Evolutionary conservation across 2,329 filamentous ascomycete species (phyloP).

Genomic region (Colletotrichum caudatum): DNA sequence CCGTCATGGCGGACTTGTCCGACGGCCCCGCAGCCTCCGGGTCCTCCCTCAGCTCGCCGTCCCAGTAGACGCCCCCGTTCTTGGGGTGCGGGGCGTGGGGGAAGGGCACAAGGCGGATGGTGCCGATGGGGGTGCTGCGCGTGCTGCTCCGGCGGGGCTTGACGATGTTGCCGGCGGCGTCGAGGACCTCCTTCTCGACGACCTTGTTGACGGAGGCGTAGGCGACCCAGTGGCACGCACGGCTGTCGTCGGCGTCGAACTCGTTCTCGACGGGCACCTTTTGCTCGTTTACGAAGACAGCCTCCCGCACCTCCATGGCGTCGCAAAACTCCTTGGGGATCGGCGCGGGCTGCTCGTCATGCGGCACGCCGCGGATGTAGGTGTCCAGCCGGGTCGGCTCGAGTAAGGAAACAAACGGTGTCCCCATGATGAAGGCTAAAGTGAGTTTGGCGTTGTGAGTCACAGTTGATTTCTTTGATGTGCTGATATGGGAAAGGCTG

Average conservation of each 20-base stretch:
- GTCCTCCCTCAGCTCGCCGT: constrained; percentile 54
- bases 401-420: constrained; percentile 62
- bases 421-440: constrained; percentile 54
- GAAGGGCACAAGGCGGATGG: constrained; percentile 84
- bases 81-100: constrained; percentile 76
- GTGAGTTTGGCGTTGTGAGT: not conserved
- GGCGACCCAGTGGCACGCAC: constrained; percentile 89
- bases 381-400: constrained; percentile 63
- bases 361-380: constrained; percentile 56
- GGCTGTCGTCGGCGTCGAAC: constrained; percentile 82
- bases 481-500: not conserved
- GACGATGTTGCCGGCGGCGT: constrained; percentile 57
- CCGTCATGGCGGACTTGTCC: constrained; percentile 41
- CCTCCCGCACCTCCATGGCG: constrained; percentile 71
- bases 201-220: constrained; percentile 74
- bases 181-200: constrained; percentile 57
- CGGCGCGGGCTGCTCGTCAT: constrained; percentile 57
- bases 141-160: constrained; percentile 60
- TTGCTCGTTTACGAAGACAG: constrained; percentile 73
- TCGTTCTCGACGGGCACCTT: constrained; percentile 73
- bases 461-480: not conserved
- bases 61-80: constrained; percentile 61
- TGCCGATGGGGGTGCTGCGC: constrained; percentile 72
- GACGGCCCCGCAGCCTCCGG: constrained; percentile 33
- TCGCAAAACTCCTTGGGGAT: constrained; percentile 70